phyloP scores from a whole-genome alignment of 2,329 filamentous ascomycete genomes.

The Canariomyces notabilis region DNA sequence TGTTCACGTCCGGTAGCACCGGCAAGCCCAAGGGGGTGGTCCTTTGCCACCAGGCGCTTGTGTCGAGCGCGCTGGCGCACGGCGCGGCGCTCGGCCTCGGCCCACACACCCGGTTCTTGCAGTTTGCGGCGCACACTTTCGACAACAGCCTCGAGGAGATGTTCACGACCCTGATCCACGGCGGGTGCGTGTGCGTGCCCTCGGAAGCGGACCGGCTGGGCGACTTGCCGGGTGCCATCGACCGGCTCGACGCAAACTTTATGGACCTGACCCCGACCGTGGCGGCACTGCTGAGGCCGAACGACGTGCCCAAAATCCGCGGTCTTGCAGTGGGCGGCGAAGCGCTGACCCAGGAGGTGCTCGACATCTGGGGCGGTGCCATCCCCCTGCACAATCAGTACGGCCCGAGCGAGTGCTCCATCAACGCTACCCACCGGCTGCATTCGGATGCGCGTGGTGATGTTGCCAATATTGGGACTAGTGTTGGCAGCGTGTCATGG shows the following conservation, averaged over 20 bases:
- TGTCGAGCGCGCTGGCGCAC: conserved; percentile 21
- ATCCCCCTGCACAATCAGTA: conserved; percentile 23
- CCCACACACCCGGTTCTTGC: conserved; percentile 22
- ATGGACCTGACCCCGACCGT: conserved; percentile 28
- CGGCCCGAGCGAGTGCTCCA: conserved; percentile 27
- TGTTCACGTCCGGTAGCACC: conserved; percentile 52
- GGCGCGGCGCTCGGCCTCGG: conserved; percentile 16
- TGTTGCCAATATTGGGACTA: conserved; percentile 42
- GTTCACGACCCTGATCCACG: conserved; percentile 34
- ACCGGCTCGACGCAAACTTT: conserved; percentile 24
- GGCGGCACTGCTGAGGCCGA: conserved; percentile 23
- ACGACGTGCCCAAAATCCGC: conserved; percentile 25
- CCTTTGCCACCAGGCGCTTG: conserved; percentile 26
- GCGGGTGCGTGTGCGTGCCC: conserved; percentile 38
- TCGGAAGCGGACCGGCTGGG: conserved; percentile 36
- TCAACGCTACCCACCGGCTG: conserved; percentile 17
- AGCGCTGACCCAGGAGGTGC: conserved; percentile 21
- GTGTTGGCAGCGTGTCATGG: conserved; percentile 38
- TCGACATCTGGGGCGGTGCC: conserved; percentile 22
- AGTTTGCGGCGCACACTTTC: conserved; percentile 35
- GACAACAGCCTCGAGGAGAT: conserved; percentile 39
- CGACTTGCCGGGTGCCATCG: conserved; percentile 31
- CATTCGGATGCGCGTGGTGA: conserved; percentile 8
- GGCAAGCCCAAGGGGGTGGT: conserved; percentile 50
- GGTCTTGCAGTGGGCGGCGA: conserved; percentile 27